These are phyloP conservation scores for Leccinum ochraceum DNA, from an alignment of 768 basidiomycete genomes.

Conservation along the genomic window DNA sequence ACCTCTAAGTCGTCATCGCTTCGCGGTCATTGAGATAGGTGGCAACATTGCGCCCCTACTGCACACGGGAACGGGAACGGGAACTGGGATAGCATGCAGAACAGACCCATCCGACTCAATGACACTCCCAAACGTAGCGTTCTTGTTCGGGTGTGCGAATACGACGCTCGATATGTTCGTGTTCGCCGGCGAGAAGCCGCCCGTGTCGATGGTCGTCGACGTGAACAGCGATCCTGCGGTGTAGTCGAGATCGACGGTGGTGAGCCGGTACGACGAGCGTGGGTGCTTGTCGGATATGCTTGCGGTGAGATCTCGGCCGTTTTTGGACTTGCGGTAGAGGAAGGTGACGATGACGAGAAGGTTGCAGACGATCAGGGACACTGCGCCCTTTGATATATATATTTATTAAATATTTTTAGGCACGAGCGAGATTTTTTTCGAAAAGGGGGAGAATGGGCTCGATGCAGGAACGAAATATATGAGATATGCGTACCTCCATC, in stretches of 20 bases:
- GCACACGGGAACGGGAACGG: neutral
- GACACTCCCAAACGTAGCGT: neutral
- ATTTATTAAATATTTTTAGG: neutral
- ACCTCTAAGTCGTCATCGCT: neutral
- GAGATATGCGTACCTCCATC: constrained; percentile 40
- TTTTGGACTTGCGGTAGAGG: constrained; percentile 26
- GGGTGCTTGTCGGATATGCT: constrained; percentile 3
- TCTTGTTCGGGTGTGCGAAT: neutral
- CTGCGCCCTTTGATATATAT: constrained; percentile 28
- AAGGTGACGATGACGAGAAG: constrained; percentile 41
- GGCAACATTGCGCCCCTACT: neutral
- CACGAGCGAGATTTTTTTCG: neutral
- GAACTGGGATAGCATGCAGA: neutral
- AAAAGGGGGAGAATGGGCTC: neutral
- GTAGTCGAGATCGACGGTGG: constrained; percentile 28
- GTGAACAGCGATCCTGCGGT: constrained; percentile 5
- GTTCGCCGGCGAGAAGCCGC: neutral
- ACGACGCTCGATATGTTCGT: constrained; percentile 12
- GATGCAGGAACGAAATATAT: neutral
- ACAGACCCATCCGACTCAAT: neutral
- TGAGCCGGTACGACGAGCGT: constrained; percentile 16
- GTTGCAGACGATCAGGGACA: constrained; percentile 44
- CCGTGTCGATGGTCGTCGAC: neutral
- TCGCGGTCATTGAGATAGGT: neutral
- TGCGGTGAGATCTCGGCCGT: constrained; percentile 14